Evolutionary conservation across 768 basidiomycete species (phyloP).

Genomic region (Termitomyces sp.): DNA sequence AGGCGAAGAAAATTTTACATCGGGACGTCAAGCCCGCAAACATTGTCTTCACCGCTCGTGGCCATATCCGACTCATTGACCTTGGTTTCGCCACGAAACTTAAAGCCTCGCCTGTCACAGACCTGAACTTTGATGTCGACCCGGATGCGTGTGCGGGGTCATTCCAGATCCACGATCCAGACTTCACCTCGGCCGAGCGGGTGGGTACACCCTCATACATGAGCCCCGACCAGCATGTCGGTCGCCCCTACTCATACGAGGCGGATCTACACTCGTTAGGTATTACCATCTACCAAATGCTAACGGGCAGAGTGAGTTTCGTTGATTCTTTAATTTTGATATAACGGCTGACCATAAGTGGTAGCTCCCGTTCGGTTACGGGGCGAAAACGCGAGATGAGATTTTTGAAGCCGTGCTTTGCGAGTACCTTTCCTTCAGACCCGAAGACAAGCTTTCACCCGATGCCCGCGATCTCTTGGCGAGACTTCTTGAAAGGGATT

Average conservation of each 20-base stretch:
- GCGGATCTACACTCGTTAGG: constrained; percentile 8
- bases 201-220: constrained; percentile 9
- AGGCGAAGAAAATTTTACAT: background rate
- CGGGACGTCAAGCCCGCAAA: constrained; percentile 13
- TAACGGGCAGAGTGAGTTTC: constrained; percentile 1
- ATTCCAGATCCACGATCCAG: background rate
- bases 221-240: background rate
- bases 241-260: constrained; percentile 6
- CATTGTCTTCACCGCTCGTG: background rate
- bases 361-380: constrained; percentile 10
- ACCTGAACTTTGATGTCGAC: background rate
- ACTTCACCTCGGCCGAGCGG: background rate
- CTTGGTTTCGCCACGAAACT: constrained; percentile 8
- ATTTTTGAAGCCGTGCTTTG: background rate
- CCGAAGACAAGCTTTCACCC: background rate
- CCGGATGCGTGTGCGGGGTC: background rate
- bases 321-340: background rate
- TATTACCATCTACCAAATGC: constrained; percentile 7
- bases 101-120: background rate
- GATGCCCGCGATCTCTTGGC: background rate
- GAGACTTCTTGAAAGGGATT: background rate
- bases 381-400: background rate
- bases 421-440: background rate
- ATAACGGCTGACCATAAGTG: background rate
- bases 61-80: constrained; percentile 8